Base-by-base conservation (phyloP, 805 yeast genomes). In the Candida verbasci region DNA sequence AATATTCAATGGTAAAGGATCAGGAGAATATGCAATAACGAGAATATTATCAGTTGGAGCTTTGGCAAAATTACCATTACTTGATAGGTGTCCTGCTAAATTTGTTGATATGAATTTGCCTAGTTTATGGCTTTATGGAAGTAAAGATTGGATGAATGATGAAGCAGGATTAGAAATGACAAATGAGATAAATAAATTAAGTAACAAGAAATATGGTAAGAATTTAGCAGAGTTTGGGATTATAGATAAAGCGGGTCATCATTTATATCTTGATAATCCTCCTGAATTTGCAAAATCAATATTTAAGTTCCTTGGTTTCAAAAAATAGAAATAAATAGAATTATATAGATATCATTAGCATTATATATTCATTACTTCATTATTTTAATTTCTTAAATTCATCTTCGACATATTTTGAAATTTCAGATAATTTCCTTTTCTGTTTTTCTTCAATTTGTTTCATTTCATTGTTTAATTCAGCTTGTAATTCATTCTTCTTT, bases 141-240 rank as follows among this genome's bases (percentile, higher is more conserved):
- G 79, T 41, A 60, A 56, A 25, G 87, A 80, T 53, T 80, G 87
- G 87, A 80, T 80, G 86, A 74, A 75, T 42, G 73, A 67, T 36
- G 68, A 65, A 31, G 83, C 81, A 9, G 87, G 87, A 2, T 52
- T 61, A 26, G 60, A 68, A 25, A 61, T 55, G 36, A 68, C 63
- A 11, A 51, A 60, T 9, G 61, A 56, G 32, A 55, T 56, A 25
- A 56, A 56, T 39, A 25, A 46, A n/a, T 41, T 58, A 22, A 43
- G 61, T 0, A 43, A 57, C 18, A 42, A 51, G 56, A 55, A 31
- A 55, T 67, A 32, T 56, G 57, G 41, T 22, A 46, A 37, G 24
- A 39, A 49, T 7, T 42, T 55, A 22, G 66, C 75, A 1, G 23
- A 43, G 9, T 72, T 57, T 38, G 55, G 48, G 12, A 47, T 65